Conservation (phyloP, 2,329 filamentous ascomycete species). For the Metarhizium anisopliae region DNA sequence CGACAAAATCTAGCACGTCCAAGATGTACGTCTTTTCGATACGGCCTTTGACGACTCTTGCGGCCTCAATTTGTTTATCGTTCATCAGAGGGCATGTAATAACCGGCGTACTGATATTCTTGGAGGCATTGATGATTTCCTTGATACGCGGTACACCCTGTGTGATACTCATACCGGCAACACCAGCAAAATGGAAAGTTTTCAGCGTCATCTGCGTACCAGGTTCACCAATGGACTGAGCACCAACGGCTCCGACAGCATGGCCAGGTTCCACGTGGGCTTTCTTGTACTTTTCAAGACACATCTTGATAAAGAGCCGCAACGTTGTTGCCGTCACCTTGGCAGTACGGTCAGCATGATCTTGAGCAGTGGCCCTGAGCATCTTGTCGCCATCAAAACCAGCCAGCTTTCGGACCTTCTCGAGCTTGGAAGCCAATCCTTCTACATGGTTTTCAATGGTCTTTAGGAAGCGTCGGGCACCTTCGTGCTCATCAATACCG, state of each 20-base stretch:
- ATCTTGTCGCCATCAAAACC: slow-evolving; percentile 33
- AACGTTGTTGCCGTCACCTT: slow-evolving; percentile 75
- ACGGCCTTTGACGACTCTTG: slow-evolving; percentile 82
- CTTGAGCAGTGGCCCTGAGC: slow-evolving; percentile 18
- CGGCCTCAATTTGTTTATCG: slow-evolving; percentile 63
- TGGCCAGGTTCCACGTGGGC: slow-evolving; percentile 91
- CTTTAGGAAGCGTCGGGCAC: slow-evolving; percentile 71
- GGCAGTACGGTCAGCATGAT: slow-evolving; percentile 60
- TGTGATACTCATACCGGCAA: slow-evolving; percentile 98
- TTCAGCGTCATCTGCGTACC: slow-evolving; percentile 99
- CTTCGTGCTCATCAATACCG: slow-evolving; percentile 70
- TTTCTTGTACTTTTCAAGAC: slow-evolving; percentile 81
- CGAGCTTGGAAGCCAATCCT: slow-evolving; percentile 52
- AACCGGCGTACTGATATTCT: slow-evolving; percentile 85
- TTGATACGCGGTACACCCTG: slow-evolving; percentile 99
- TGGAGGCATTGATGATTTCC: slow-evolving; percentile 98
- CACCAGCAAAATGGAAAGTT: slow-evolving; percentile 99
- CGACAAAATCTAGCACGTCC: slow-evolving; percentile 71
- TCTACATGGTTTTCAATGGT: slow-evolving; percentile 67
- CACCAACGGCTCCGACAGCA: slow-evolving; percentile 90
- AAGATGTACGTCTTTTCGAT: slow-evolving; percentile 91
- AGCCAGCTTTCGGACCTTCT: slow-evolving; percentile 38
- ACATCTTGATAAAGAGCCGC: slow-evolving; percentile 67
- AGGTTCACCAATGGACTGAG: slow-evolving; percentile 95
- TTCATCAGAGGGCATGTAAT: slow-evolving; percentile 81